These are phyloP conservation scores for Spathaspora hagerdaliae DNA, from an alignment of 805 yeast species.

Conservation along the genomic window DNA sequence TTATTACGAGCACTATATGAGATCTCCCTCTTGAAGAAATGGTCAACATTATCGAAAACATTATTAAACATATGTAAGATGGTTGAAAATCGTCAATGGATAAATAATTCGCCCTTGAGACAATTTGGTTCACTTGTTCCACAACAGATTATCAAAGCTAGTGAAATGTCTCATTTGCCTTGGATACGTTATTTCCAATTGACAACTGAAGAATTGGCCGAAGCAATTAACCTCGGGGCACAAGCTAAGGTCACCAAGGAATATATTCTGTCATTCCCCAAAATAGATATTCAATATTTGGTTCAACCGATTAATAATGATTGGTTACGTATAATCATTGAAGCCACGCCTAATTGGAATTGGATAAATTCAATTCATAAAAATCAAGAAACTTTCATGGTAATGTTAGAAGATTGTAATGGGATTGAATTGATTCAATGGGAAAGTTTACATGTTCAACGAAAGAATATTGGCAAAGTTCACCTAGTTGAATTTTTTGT, in stretches of 20 bases:
- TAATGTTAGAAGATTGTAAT: constrained; percentile 78
- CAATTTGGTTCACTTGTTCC: constrained; percentile 75
- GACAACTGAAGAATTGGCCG: constrained; percentile 74
- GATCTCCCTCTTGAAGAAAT: constrained; percentile 61
- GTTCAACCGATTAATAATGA: constrained; percentile 78
- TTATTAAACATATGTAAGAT: constrained; percentile 69
- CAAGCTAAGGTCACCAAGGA: constrained; percentile 58
- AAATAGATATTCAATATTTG: constrained; percentile 50
- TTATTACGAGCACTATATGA: constrained; percentile 82
- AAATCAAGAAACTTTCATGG: constrained; percentile 56
- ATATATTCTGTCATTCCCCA: constrained; percentile 70
- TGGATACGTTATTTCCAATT: constrained; percentile 75
- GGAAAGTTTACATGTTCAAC: constrained; percentile 51
- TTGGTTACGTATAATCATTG: constrained; percentile 61
- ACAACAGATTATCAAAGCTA: constrained; percentile 59
- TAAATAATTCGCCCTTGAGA: constrained; percentile 77
- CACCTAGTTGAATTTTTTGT: constrained; percentile 65
- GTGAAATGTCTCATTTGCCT: constrained; percentile 79
- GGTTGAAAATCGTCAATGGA: constrained; percentile 82
- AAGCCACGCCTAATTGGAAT: constrained; percentile 65
- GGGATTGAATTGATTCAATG: constrained; percentile 68
- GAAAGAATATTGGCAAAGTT: constrained; percentile 47
- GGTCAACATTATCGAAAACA: constrained; percentile 61
- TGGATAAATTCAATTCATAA: constrained; percentile 66
- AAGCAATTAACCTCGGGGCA: constrained; percentile 70